These are phyloP conservation scores for Suillus discolor DNA, from an alignment of 768 basidiomycete genomes.

Conservation along the genomic window DNA sequence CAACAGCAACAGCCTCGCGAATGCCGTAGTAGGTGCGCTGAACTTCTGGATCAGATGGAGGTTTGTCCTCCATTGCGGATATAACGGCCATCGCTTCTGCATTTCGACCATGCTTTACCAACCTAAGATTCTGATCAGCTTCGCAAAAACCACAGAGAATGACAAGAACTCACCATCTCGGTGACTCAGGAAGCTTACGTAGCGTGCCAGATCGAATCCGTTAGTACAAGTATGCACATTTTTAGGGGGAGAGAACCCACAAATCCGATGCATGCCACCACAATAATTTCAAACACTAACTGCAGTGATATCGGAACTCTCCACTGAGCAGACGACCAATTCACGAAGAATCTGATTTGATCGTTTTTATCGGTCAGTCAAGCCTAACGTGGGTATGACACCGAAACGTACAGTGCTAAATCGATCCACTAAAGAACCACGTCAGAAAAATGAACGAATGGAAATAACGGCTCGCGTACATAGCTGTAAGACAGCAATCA, in stretches of 20 bases:
- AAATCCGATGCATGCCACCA: slow-evolving; percentile 37
- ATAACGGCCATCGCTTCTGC: slow-evolving; percentile 44
- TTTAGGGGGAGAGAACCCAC: slow-evolving; percentile 20
- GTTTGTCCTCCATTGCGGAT: slow-evolving; percentile 40
- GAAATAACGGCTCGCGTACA: neutral
- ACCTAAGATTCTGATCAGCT: slow-evolving; percentile 25
- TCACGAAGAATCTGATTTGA: slow-evolving; percentile 33
- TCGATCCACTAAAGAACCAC: slow-evolving; percentile 37
- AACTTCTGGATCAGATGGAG: slow-evolving; percentile 33
- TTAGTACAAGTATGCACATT: neutral
- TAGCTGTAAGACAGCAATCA: neutral
- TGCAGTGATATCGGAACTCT: slow-evolving; percentile 45
- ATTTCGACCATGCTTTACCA: slow-evolving; percentile 40
- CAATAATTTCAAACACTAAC: slow-evolving; percentile 39
- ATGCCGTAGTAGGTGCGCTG: slow-evolving; percentile 40
- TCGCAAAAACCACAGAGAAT: neutral
- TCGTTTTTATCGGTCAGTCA: neutral
- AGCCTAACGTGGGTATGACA: neutral
- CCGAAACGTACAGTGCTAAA: slow-evolving; percentile 38
- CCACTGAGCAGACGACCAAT: slow-evolving; percentile 42
- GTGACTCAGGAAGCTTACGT: slow-evolving; percentile 37
- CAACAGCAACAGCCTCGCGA: slow-evolving; percentile 37
- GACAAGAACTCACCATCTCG: slow-evolving; percentile 28
- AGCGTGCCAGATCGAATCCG: neutral
- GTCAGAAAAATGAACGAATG: slow-evolving; percentile 5